A percentile compares a stretch with the other conserved stretches of the same genome.
phyloP scores from a whole-genome alignment of 306 rosid genomes.

The Lupinus albus region DNA sequence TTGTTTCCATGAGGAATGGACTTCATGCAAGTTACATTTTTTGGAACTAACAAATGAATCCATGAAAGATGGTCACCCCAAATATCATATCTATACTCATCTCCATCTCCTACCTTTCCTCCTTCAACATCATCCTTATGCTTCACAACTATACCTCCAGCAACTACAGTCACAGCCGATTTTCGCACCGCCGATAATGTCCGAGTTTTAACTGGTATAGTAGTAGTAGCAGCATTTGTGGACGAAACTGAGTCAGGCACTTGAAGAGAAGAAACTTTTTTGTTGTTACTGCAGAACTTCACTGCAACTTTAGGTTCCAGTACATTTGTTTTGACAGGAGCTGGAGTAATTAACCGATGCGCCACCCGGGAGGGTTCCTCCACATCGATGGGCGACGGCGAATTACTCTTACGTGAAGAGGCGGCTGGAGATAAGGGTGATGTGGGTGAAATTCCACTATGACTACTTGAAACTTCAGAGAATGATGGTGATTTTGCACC shows the following conservation, averaged over 20 bases:
- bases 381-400: slow-evolving; percentile 56
- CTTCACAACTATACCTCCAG: slow-evolving; percentile 58
- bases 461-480: slow-evolving; percentile 91
- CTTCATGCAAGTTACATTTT: slow-evolving; percentile 56
- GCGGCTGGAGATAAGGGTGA: slow-evolving; percentile 77
- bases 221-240: slow-evolving; percentile 24
- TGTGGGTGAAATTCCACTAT: slow-evolving; percentile 95
- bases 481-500: slow-evolving; percentile 55
- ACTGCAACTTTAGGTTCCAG: slow-evolving; percentile 40
- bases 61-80: slow-evolving; percentile 93
- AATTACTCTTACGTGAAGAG: slow-evolving; percentile 49
- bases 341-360: slow-evolving; percentile 44
- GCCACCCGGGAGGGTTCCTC: slow-evolving; percentile 56
- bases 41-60: slow-evolving; percentile 62
- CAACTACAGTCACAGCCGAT: slow-evolving; percentile 52
- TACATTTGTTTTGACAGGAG: slow-evolving; percentile 40
- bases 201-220: slow-evolving; percentile 49
- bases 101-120: slow-evolving; percentile 49
- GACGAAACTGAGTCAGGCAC: slow-evolving; percentile 45
- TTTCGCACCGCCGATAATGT: slow-evolving; percentile 45
- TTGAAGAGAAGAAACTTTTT: slow-evolving; percentile 39
- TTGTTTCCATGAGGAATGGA: slow-evolving; percentile 52
- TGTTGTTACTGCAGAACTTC: slow-evolving; percentile 26
- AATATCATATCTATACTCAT: slow-evolving; percentile 83
- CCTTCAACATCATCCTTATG: slow-evolving; percentile 43